These are phyloP conservation scores for Melanomma pulvis-pyrius DNA, from an alignment of 495 filamentous ascomycete species.

Conservation along the genomic window DNA sequence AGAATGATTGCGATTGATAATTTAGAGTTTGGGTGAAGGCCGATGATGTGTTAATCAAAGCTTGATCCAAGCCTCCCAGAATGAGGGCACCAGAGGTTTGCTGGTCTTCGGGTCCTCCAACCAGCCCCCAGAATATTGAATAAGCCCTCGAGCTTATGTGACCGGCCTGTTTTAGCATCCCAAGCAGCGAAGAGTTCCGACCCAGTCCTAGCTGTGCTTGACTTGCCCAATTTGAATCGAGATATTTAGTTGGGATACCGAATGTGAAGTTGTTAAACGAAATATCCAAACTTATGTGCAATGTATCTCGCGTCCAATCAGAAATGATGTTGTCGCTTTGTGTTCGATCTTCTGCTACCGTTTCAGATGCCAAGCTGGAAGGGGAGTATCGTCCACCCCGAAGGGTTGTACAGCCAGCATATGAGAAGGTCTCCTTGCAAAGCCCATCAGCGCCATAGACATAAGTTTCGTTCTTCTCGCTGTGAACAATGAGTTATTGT, in stretches of 20 bases:
- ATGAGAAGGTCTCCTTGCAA: background rate
- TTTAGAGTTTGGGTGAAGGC: background rate
- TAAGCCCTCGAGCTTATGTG: background rate
- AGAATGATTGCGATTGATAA: background rate
- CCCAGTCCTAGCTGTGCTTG: slow-evolving; percentile 13
- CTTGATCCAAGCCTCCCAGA: slow-evolving; percentile 2
- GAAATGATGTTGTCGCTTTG: background rate
- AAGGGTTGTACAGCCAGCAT: background rate
- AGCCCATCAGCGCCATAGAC: background rate
- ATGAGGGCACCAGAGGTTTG: slow-evolving; percentile 1
- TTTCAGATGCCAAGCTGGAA: background rate
- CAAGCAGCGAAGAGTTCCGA: slow-evolving; percentile 3
- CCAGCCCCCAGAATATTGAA: slow-evolving; percentile 9
- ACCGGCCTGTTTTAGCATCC: background rate
- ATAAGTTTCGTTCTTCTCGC: background rate
- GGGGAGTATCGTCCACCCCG: background rate
- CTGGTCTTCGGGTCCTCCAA: background rate
- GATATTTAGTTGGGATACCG: background rate
- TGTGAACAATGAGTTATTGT: background rate
- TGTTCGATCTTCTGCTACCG: background rate
- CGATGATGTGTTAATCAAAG: background rate
- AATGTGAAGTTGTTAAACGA: background rate
- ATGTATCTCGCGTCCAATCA: background rate
- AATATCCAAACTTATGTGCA: background rate
- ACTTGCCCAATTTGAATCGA: background rate